Percentiles rank a stretch among this genome's conserved stretches.
Evolutionary conservation across 83 land plant species (phyloP).

Genomic region (Picea abies): DNA sequence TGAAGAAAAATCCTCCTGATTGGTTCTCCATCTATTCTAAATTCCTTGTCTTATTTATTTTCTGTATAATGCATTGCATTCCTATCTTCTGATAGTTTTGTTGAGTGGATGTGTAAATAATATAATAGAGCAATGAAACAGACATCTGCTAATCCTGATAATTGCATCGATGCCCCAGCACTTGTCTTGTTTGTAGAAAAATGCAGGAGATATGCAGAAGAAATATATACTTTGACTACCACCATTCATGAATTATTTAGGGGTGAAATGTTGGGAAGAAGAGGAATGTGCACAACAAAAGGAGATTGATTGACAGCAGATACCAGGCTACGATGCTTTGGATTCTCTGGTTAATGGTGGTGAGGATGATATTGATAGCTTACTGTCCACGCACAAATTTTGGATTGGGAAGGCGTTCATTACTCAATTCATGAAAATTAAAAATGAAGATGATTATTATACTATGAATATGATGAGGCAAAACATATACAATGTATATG

Average conservation of each 20-base stretch:
- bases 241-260: background rate
- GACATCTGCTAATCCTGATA: background rate
- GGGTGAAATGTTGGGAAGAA: background rate
- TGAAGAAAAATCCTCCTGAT: constrained; percentile 8
- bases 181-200: background rate
- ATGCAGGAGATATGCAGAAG: constrained; percentile 1
- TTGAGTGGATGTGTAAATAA: constrained; percentile 13
- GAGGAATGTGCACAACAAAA: background rate
- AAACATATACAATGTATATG: background rate
- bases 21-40: constrained; percentile 4
- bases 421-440: constrained; percentile 5
- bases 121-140: constrained; percentile 13
- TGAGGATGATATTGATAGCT: background rate
- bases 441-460: background rate
- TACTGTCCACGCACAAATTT: background rate
- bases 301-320: constrained; percentile 4
- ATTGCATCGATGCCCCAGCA: background rate
- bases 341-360: background rate
- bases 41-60: constrained; percentile 2
- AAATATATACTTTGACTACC: background rate
- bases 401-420: constrained; percentile 5
- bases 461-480: constrained; percentile 4
- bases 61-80: constrained; percentile 11
- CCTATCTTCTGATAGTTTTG: background rate
- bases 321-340: constrained; percentile 4